phyloP scores from a whole-genome alignment of 306 rosid genomes.

The Fragaria vesca region DNA sequence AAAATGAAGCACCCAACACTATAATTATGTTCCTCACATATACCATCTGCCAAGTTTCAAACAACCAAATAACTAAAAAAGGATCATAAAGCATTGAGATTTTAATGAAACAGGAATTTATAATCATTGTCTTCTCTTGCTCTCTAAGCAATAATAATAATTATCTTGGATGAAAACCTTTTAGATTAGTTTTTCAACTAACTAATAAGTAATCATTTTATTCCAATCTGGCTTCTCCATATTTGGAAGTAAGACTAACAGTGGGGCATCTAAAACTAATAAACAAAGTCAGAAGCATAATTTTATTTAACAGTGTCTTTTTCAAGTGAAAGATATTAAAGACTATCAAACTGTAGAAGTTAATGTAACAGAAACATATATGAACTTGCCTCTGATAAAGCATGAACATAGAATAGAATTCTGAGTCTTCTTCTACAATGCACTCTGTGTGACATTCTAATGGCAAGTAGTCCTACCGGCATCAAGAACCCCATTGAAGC shows the following conservation, averaged over 20 bases:
- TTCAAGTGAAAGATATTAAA: neutral
- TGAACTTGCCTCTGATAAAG: constrained; percentile 68
- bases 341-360: neutral
- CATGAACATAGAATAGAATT: constrained; percentile 64
- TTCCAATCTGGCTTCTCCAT: constrained; percentile 32
- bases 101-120: constrained; percentile 18
- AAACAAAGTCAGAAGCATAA: neutral
- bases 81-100: constrained; percentile 19
- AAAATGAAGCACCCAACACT: constrained; percentile 28
- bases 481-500: constrained; percentile 91
- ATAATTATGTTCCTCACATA: constrained; percentile 31
- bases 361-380: neutral
- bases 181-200: constrained; percentile 17
- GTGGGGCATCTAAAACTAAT: constrained; percentile 25
- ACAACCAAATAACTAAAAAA: neutral
- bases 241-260: constrained; percentile 31
- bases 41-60: constrained; percentile 32
- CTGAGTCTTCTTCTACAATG: constrained; percentile 57
- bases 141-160: constrained; percentile 51
- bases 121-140: constrained; percentile 37
- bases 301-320: constrained; percentile 15
- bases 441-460: constrained; percentile 60
- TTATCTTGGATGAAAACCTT: constrained; percentile 9
- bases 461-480: constrained; percentile 80
- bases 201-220: constrained; percentile 26